phyloP scores from a whole-genome alignment of 208 protist species.

The Trypanosoma lewisi region DNA sequence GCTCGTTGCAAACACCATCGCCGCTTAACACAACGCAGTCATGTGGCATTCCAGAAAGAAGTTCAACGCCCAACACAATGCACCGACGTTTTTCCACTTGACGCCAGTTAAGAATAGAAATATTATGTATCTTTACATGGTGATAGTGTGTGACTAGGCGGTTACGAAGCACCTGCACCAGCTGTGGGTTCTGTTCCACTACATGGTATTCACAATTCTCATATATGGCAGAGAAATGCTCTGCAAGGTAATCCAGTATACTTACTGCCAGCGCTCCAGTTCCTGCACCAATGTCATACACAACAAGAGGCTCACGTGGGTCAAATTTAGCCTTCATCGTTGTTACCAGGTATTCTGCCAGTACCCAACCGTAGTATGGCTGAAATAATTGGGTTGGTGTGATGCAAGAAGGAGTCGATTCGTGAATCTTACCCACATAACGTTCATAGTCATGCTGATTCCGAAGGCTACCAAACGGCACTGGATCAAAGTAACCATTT shows the following conservation, averaged over 20 bases:
- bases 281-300: constrained; percentile 89
- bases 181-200: constrained; percentile 74
- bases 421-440: constrained; percentile 70
- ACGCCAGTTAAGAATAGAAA: constrained; percentile 81
- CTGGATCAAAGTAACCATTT: constrained; percentile 83
- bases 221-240: constrained; percentile 84
- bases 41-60: constrained; percentile 82
- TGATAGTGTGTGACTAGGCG: constrained; percentile 79
- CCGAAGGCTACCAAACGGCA: constrained; percentile 75
- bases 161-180: constrained; percentile 70
- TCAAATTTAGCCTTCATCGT: constrained; percentile 79
- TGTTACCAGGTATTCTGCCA: constrained; percentile 86
- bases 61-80: constrained; percentile 75
- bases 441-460: constrained; percentile 83
- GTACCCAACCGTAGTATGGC: constrained; percentile 85
- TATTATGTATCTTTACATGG: constrained; percentile 71
- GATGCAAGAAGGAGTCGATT: constrained; percentile 68
- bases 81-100: constrained; percentile 71
- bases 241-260: constrained; percentile 79
- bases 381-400: constrained; percentile 86
- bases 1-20: constrained; percentile 76
- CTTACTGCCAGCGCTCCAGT: constrained; percentile 75
- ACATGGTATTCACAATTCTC: constrained; percentile 79
- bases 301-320: constrained; percentile 77
- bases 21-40: constrained; percentile 77